Evolutionary conservation across 176 grass and related monocot genomes (phyloP), one percentile per base, ranked within the genome.

Genomic region (Carex pumila): DNA sequence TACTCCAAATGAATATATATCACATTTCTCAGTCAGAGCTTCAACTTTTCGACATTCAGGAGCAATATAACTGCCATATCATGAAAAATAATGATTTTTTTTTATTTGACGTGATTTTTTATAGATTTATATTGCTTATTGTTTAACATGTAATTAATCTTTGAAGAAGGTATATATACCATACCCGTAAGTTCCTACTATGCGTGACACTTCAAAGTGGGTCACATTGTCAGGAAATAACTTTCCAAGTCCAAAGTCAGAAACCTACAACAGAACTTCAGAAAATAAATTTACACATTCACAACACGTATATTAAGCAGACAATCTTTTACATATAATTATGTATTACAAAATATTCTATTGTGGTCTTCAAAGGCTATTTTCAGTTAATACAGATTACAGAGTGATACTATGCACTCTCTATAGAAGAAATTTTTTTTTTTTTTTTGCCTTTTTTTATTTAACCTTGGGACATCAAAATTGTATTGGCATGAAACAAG

Each of bases 111-210:
- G 2, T 19, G 2, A 21, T 72, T 39, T 72, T 39, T 72, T 47
- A 7, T 72, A 21, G 69, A 72, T 5, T 45, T 47, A 71, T 45
- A 45, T 9, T 47, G 34, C 39, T 47, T 43, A 37, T 19, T 61
- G 6, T n/a, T 21, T 5, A 21, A 67, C 15, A 21, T 67, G 30
- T 17, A 4, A 67, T 37, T 50, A 11, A 50, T 50, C 47, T 50
- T 32, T 10, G 4, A 3, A 34, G 0, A 67, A 67, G 31, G 4
- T 2, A 37, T 61, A 61, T 37, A 36, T 11, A 67, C 3, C 84
- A 60, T 92, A 94, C 92, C 92, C 92, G n/a, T 91, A 85, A 11
- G 92, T 94, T 77, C 92, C 92, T 88, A 92, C 89, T 72, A 94
- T 90, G 89, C 92, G 87, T 43, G 92, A 91, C 0, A 90, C 70